Conservation (phyloP, 495 filamentous ascomycete species). For the Alectoria sarmentosa region DNA sequence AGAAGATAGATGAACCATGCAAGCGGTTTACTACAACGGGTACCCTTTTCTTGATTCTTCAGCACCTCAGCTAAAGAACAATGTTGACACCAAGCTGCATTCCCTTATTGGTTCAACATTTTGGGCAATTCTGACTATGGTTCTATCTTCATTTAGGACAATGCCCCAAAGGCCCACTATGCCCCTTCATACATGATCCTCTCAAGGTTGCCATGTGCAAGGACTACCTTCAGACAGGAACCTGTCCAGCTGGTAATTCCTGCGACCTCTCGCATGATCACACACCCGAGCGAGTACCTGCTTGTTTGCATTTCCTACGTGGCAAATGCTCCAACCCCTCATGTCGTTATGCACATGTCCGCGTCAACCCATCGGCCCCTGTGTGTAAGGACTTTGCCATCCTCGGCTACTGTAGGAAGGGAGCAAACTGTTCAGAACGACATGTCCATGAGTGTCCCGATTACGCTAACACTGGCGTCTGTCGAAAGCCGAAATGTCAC, state of each 20-base stretch:
- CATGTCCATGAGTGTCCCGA: conserved; percentile 91
- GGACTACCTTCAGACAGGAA: conserved; percentile 70
- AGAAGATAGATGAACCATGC: conserved; percentile 74
- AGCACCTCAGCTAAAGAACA: background rate
- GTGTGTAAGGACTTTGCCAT: conserved; percentile 81
- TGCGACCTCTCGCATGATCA: conserved; percentile 94
- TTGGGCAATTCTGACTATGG: conserved; percentile 29
- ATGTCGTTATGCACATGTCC: conserved; percentile 86
- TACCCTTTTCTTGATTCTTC: conserved; percentile 47
- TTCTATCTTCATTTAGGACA: conserved; percentile 51
- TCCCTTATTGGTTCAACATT: background rate
- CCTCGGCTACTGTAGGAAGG: conserved; percentile 87
- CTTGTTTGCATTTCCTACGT: conserved; percentile 83
- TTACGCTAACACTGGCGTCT: conserved; percentile 83
- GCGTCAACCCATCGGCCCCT: conserved; percentile 69
- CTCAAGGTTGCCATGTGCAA: conserved; percentile 89
- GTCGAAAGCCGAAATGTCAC: conserved; percentile 75
- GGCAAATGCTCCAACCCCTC: conserved; percentile 83
- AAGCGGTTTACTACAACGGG: conserved; percentile 86
- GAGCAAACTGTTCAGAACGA: conserved; percentile 67
- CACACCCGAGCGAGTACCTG: conserved; percentile 74
- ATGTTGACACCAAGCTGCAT: conserved; percentile 12
- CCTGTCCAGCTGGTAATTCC: conserved; percentile 68
- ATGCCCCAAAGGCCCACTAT: conserved; percentile 71
- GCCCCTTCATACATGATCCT: conserved; percentile 78